phyloP scores from a whole-genome alignment of 169 alveolate genomes.

The Plasmodium vivax region DNA sequence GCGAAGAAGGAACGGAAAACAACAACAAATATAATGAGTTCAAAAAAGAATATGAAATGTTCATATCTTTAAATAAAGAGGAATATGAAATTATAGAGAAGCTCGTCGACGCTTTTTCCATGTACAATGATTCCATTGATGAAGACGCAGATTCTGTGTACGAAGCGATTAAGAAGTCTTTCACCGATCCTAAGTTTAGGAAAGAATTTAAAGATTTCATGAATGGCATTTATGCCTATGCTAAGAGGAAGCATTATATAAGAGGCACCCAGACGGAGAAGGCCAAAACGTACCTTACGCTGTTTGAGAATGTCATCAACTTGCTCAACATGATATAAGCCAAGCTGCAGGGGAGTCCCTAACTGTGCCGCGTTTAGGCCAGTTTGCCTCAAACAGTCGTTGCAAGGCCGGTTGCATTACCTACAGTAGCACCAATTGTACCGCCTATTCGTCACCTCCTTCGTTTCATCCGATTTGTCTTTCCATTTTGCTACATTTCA shows the following conservation, averaged over 20 bases:
- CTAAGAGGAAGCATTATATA: not conserved
- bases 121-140: not conserved
- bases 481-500: not conserved
- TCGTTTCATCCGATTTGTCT: not conserved
- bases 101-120: constrained; percentile 9
- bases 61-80: not conserved
- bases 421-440: not conserved
- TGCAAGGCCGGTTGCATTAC: not conserved
- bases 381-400: no score
- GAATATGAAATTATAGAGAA: constrained; percentile 29
- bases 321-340: not conserved
- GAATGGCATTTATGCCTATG: not conserved
- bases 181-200: not conserved
- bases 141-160: constrained; percentile 6
- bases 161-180: constrained; percentile 19
- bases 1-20: not conserved
- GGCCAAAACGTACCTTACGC: not conserved
- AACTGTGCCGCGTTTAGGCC: not conserved
- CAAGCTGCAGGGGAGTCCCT: not conserved
- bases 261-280: not conserved
- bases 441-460: not conserved
- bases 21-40: constrained; percentile 5
- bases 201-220: not conserved
- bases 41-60: constrained; percentile 15
- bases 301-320: constrained; percentile 3